Evolutionary conservation across 2,329 filamentous ascomycete genomes (phyloP).

Genomic region (Xylaria hypoxylon): DNA sequence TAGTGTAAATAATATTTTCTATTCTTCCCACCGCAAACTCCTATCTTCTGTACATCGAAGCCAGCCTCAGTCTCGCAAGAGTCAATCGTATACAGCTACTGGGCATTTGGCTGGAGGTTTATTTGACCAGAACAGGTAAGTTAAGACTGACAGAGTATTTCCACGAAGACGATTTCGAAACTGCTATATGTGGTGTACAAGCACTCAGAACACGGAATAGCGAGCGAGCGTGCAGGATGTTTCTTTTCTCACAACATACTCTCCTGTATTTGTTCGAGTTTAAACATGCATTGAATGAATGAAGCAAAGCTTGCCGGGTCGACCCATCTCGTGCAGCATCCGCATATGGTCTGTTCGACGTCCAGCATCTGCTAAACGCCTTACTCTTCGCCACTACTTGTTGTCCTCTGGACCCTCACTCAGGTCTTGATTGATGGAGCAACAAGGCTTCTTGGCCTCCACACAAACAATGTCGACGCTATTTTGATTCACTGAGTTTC

Average conservation of each 20-base stretch:
- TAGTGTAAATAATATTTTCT: not conserved
- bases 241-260: not conserved
- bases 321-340: not conserved
- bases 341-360: not conserved
- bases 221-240: not conserved
- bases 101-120: not conserved
- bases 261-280: not conserved
- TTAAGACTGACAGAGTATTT: not conserved
- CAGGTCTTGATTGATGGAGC: not conserved
- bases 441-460: not conserved
- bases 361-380: not conserved
- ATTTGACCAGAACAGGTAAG: not conserved
- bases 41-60: not conserved
- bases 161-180: not conserved
- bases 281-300: not conserved
- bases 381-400: no score
- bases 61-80: not conserved
- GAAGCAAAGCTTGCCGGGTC: not conserved
- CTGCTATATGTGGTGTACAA: not conserved
- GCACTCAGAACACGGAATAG: constrained; percentile 7
- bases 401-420: not conserved
- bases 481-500: not conserved
- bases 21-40: not conserved
- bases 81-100: not conserved
- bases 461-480: not conserved